Base-by-base conservation (phyloP, 768 basidiomycete species). In the Imleria badia region DNA sequence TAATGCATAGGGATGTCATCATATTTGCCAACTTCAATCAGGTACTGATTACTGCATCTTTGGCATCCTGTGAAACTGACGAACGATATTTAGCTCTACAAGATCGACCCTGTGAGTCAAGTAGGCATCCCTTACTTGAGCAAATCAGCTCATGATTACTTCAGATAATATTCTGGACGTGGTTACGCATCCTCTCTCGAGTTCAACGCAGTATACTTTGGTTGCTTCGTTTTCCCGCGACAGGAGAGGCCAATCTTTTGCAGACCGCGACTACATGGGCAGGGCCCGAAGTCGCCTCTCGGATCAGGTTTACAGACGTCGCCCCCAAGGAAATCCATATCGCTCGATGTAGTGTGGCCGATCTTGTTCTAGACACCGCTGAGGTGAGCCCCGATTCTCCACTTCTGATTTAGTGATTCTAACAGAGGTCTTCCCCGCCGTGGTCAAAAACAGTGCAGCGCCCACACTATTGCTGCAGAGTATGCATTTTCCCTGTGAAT, bases 21-120 rank as follows among this genome's bases (percentile, higher is more conserved):
- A 77, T 81, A 52, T 80, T 81, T 55, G 78, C 78, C 46, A 81
- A 81, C 61, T 81, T 80, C 60, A 81, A 80, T 60, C 80, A 81
- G 75, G 78, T 78, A 59, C 20, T 20, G 42, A 52, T 26, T 35
- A n/a, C 29, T 52, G 43, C 26, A 48, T 43, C 30, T 30, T n/a
- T 48, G 43, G 14, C 10, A 14, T 23, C 7, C 11, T 39, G 55
- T 38, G 38, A 54, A 49, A 45, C 58, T 65, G 45, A 64, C 17
- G 23, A 14, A 11, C 20, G 19, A 40, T 40, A 22, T 36, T 10
- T 54, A 78, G 76, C 66, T 81, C 17, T 80, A 81, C 67, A 81
- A 81, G 72, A 65, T 76, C 29, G 72, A 75, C 39, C 76, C 76
- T 30, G 75, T 73, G 54, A 60, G 71, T 52, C 17, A 15, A 23